phyloP scores from a whole-genome alignment of 257 asterid genomes.

The Capsicum pubescens region DNA sequence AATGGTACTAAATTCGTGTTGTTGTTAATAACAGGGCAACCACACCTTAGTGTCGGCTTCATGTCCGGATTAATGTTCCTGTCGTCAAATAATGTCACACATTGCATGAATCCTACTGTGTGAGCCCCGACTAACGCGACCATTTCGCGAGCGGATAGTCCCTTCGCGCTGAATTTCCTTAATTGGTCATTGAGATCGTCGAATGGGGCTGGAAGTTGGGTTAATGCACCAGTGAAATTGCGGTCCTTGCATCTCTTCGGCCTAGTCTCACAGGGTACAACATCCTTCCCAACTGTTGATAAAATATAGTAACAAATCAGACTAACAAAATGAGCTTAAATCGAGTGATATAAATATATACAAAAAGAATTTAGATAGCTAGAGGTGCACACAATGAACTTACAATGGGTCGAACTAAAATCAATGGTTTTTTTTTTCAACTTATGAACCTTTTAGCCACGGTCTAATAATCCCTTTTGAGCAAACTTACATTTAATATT shows the following conservation, averaged over 20 bases:
- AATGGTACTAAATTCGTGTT: slow-evolving; percentile 12
- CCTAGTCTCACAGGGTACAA: neutral
- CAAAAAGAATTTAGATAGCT: too few species aligned
- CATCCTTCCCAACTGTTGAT: slow-evolving; percentile 1
- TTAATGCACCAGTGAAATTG: slow-evolving; percentile 15
- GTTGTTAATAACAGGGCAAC: neutral
- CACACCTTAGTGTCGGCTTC: neutral
- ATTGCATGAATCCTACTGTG: slow-evolving; percentile 8
- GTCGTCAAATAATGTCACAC: neutral
- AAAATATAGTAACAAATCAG: neutral
- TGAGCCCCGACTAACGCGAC: slow-evolving; percentile 29
- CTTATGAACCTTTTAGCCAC: too few species aligned
- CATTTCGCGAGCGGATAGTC: slow-evolving; percentile 2
- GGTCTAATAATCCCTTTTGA: too few species aligned
- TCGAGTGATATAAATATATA: too few species aligned
- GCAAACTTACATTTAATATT: too few species aligned
- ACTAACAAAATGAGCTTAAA: neutral
- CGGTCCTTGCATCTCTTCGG: slow-evolving; percentile 24
- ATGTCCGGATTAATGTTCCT: neutral
- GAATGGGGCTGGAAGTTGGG: slow-evolving; percentile 29
- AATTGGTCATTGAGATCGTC: slow-evolving; percentile 25
- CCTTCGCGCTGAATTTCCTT: neutral
- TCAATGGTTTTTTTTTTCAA: too few species aligned
- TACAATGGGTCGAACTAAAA: too few species aligned
- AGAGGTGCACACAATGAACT: too few species aligned